Conservation (phyloP, 2,329 filamentous ascomycete species). For the Lecanosticta acicola region DNA sequence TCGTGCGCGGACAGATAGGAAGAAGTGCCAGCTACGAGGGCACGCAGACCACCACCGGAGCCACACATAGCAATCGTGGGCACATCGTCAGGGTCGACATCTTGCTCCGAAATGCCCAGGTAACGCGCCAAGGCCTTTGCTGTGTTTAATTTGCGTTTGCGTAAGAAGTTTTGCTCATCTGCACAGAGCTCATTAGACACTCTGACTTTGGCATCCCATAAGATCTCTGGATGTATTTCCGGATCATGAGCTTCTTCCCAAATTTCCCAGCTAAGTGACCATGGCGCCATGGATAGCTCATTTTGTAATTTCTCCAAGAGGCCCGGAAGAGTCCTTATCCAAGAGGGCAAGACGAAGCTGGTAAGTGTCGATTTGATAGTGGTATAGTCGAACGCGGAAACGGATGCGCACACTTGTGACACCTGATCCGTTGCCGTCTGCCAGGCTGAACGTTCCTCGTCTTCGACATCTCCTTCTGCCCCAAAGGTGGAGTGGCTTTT, state of each 20-base stretch:
- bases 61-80: constrained; percentile 91
- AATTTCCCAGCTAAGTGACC: constrained; percentile 85
- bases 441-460: constrained; percentile 22
- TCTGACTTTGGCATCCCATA: constrained; percentile 72
- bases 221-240: constrained; percentile 77
- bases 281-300: constrained; percentile 80
- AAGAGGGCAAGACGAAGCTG: constrained; percentile 64
- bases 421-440: constrained; percentile 24
- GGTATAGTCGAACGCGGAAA: constrained; percentile 27
- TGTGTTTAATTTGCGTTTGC: constrained; percentile 62
- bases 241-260: constrained; percentile 88
- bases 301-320: constrained; percentile 77
- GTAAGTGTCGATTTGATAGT: constrained; percentile 27
- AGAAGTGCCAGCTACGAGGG: constrained; percentile 82
- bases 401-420: constrained; percentile 22
- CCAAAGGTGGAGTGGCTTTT: constrained; percentile 18
- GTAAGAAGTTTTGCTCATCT: constrained; percentile 72
- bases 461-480: constrained; percentile 10
- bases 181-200: constrained; percentile 74
- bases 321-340: constrained; percentile 69
- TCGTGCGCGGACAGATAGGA: constrained; percentile 80
- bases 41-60: constrained; percentile 84
- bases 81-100: constrained; percentile 88
- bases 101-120: constrained; percentile 67
- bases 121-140: constrained; percentile 74